phyloP scores from a whole-genome alignment of 2,329 filamentous ascomycete species.

The Blastomyces emzantsi region DNA sequence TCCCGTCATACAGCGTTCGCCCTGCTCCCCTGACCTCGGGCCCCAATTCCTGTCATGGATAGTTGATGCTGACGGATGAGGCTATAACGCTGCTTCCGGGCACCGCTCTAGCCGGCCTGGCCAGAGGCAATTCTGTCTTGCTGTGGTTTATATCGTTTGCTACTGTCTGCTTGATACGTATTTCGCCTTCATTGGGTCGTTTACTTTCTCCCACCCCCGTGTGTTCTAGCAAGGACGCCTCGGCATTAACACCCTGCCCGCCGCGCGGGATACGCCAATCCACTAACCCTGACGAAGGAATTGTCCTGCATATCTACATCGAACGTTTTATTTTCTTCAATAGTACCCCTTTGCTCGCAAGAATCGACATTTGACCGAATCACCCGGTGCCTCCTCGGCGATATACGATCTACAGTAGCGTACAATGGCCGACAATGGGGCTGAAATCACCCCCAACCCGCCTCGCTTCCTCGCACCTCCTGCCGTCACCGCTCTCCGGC shows the following conservation, averaged over 20 bases:
- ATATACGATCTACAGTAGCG: not conserved
- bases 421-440: conserved; percentile 37
- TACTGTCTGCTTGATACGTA: not conserved
- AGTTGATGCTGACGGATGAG: conserved; percentile 34
- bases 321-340: not conserved
- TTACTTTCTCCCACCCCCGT: not conserved
- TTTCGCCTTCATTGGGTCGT: not conserved
- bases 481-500: conserved; percentile 36
- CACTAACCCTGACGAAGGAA: not conserved
- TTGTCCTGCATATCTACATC: not conserved
- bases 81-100: conserved; percentile 32
- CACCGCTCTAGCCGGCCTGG: conserved; percentile 35
- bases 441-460: conserved; percentile 19
- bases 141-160: not conserved
- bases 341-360: not conserved
- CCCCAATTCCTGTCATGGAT: conserved; percentile 20
- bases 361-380: not conserved
- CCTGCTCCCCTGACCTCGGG: not conserved
- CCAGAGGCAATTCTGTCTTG: conserved; percentile 16
- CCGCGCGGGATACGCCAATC: not conserved
- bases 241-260: not conserved
- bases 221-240: not conserved
- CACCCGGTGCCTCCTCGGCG: not conserved
- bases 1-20: not conserved
- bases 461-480: conserved; percentile 36